phyloP scores from a whole-genome alignment of 495 filamentous ascomycete species.

The Hypoxylon lenormandii region DNA sequence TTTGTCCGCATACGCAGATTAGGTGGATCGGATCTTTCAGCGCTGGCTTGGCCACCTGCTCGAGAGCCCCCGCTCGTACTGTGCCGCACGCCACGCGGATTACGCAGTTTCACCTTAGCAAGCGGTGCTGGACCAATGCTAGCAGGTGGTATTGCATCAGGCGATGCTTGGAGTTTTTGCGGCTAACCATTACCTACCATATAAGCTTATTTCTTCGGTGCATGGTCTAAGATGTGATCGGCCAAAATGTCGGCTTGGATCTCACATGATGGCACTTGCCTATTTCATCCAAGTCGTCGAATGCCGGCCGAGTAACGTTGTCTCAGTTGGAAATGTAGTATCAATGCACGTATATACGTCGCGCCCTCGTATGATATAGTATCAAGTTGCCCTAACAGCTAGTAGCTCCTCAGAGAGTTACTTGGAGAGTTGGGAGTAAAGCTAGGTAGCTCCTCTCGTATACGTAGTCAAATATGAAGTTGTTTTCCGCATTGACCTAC shows the following conservation, averaged over 20 bases:
- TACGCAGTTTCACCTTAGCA: background rate
- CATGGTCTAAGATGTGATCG: constrained; percentile 5
- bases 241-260: constrained; percentile 23
- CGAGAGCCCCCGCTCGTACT: constrained; percentile 13
- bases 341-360: constrained; percentile 11
- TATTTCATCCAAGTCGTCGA: constrained; percentile 16
- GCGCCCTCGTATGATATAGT: constrained; percentile 24
- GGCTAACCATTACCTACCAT: background rate
- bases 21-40: no score
- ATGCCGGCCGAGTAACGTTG: constrained; percentile 20
- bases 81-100: constrained; percentile 15
- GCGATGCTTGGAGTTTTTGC: background rate
- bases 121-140: background rate
- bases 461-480: constrained; percentile 26
- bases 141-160: constrained; percentile 2
- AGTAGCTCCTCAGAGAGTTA: background rate
- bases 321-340: constrained; percentile 19
- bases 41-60: background rate
- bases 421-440: constrained; percentile 2
- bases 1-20: no score
- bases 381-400: constrained; percentile 7
- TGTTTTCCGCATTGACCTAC: constrained; percentile 14
- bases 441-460: background rate
- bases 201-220: constrained; percentile 12
- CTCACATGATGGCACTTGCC: constrained; percentile 30